A percentile compares a stretch with the other conserved stretches of the same genome.
Evolutionary conservation across 1,139 yeast genomes (phyloP).

Genomic region (Tardiomyces digboiensis): DNA sequence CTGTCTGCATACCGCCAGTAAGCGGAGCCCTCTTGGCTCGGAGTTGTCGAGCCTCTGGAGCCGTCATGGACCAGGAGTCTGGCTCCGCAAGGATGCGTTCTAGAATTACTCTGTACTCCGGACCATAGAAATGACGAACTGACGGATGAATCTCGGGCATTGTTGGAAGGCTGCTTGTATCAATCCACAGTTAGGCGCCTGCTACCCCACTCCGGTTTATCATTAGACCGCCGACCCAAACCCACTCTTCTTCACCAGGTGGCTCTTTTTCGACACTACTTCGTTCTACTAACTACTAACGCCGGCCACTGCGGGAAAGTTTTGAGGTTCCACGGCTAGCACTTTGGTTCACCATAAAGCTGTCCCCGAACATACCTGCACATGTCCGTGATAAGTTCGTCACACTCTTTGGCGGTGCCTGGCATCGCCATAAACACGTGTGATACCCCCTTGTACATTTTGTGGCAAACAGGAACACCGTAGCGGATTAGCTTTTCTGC

Average conservation of each 20-base stretch:
- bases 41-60: background rate
- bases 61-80: background rate
- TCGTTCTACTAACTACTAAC: too few species aligned
- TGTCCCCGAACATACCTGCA: background rate
- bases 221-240: too few species aligned
- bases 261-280: too few species aligned
- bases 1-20: background rate
- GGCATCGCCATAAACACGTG: slow-evolving; percentile 18
- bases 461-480: slow-evolving; percentile 15
- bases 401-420: slow-evolving; percentile 8
- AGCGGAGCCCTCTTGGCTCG: background rate
- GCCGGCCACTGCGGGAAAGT: too few species aligned
- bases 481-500: slow-evolving; percentile 20
- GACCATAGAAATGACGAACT: background rate
- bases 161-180: too few species aligned
- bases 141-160: background rate
- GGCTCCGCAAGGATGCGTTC: background rate
- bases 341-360: background rate
- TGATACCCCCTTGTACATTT: slow-evolving; percentile 22
- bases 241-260: too few species aligned
- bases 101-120: background rate
- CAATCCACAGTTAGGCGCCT: too few species aligned
- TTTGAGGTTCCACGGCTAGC: too few species aligned
- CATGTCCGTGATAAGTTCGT: slow-evolving; percentile 6
- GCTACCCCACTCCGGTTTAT: too few species aligned